These are phyloP conservation scores for Lentinula aciculospora DNA, from an alignment of 768 basidiomycete genomes.

Conservation along the genomic window DNA sequence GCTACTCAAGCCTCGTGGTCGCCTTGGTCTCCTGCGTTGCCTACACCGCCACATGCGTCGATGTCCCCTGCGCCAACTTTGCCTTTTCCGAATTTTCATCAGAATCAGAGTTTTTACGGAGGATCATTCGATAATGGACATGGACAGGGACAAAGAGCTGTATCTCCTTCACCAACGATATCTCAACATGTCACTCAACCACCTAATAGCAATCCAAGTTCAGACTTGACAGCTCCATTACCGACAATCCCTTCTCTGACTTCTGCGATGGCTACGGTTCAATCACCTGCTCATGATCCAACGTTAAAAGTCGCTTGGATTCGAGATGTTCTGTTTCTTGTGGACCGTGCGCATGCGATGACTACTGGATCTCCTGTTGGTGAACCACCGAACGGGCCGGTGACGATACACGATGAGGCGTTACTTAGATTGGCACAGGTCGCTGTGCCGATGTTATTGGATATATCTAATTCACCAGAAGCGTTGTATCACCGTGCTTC, in stretches of 20 bases:
- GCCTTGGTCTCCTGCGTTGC: background rate
- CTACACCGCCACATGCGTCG: background rate
- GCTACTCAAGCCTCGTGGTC: too few species aligned
- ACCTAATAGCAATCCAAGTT: slow-evolving; percentile 8
- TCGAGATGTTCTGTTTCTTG: slow-evolving; percentile 75
- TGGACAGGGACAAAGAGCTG: background rate
- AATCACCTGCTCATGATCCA: slow-evolving; percentile 52
- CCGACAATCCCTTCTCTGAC: slow-evolving; percentile 60
- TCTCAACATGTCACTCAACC: background rate
- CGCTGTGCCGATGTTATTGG: slow-evolving; percentile 62
- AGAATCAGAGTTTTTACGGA: background rate
- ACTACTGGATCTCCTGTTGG: slow-evolving; percentile 24
- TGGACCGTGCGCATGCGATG: slow-evolving; percentile 48
- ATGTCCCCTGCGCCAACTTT: background rate
- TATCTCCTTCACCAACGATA: background rate
- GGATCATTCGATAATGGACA: background rate
- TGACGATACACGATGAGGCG: slow-evolving; percentile 50
- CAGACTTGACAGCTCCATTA: slow-evolving; percentile 61
- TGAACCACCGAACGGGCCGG: slow-evolving; percentile 46
- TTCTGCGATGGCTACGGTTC: slow-evolving; percentile 43
- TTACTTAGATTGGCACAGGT: slow-evolving; percentile 55
- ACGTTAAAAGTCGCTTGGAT: slow-evolving; percentile 69
- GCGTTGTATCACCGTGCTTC: slow-evolving; percentile 74
- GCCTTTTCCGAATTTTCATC: background rate
- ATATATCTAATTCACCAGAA: slow-evolving; percentile 49